Evolutionary conservation across 225 moss, liverwort and hornwort species (phyloP), one percentile per base, ranked within the genome.

Genomic region (Bryum argenteum): DNA sequence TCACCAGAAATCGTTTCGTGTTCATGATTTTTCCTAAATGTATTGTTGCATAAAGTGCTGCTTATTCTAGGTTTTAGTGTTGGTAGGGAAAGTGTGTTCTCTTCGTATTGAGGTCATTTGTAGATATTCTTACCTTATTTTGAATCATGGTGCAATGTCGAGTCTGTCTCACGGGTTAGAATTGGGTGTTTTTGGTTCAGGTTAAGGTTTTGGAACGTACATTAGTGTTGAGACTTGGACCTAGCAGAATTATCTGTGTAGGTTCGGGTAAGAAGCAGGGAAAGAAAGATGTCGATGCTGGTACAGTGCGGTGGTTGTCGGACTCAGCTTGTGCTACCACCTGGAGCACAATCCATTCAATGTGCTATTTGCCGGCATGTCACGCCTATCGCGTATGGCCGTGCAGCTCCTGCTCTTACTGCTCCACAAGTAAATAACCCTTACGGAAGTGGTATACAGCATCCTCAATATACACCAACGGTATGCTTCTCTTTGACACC

Each of bases 231-330:
- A 65, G 22, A n/a, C n/a, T n/a, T n/a, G n/a, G n/a, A n/a, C n/a
- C n/a, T 42, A 56, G 68, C 9, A 21, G 66, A 40, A 66, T n/a
- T 76, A 23, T 41, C 44, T 16, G 15, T 21, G 51, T 51, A 50
- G 24, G 11, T 71, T 40, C 12, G 33, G n/a, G n/a, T 58, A 54
- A 45, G 43, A 60, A 39, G n/a, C 7, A 5, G 58, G 59, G 47
- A 48, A 65, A 12, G 5, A 47, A 78, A 54, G 54, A 94, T 93
- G 93, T 81, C 94, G 78, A 84, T 84, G 92, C 69, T 94, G 60
- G 87, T 92, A 40, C 76, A 87, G 61, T 98, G 97, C 56, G 88
- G 82, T 37, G 61, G 77, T 63, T 98, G 97, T 72, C 82, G 81
- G 55, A 91, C 88, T 18, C 58, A 82, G 23, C 84, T 98, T 78